These are phyloP conservation scores for Fusarium clavum DNA, from an alignment of 2,329 filamentous ascomycete genomes.

Conservation along the genomic window DNA sequence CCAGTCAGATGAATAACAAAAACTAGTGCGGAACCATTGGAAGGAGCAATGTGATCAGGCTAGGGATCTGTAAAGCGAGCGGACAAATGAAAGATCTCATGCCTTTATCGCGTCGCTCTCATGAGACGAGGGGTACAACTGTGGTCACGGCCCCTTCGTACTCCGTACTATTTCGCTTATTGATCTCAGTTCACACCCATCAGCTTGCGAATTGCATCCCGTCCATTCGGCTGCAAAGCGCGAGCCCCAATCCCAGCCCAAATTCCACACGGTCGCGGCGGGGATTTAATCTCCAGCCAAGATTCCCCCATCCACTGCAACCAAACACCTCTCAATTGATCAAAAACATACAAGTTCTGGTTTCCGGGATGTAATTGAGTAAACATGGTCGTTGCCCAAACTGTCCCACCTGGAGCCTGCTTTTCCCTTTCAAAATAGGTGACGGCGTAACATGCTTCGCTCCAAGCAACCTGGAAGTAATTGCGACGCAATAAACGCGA, in stretches of 20 bases:
- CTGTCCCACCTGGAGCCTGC: not conserved
- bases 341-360: not conserved
- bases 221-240: not conserved
- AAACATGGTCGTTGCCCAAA: constrained; percentile 11
- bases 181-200: not conserved
- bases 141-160: too few species aligned
- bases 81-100: too few species aligned
- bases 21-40: too few species aligned
- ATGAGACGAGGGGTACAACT: too few species aligned
- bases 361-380: not conserved
- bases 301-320: not conserved
- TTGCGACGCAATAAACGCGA: not conserved
- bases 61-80: too few species aligned
- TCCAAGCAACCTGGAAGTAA: constrained; percentile 4
- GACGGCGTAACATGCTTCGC: constrained; percentile 3
- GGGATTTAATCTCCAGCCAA: not conserved
- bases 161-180: too few species aligned
- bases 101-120: too few species aligned
- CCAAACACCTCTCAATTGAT: not conserved
- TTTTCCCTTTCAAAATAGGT: not conserved
- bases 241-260: constrained; percentile 10
- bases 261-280: not conserved
- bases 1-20: too few species aligned
- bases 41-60: too few species aligned
- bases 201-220: not conserved